These are phyloP conservation scores for Colletotrichum tofieldiae DNA, from an alignment of 2,329 filamentous ascomycete species.

Conservation along the genomic window DNA sequence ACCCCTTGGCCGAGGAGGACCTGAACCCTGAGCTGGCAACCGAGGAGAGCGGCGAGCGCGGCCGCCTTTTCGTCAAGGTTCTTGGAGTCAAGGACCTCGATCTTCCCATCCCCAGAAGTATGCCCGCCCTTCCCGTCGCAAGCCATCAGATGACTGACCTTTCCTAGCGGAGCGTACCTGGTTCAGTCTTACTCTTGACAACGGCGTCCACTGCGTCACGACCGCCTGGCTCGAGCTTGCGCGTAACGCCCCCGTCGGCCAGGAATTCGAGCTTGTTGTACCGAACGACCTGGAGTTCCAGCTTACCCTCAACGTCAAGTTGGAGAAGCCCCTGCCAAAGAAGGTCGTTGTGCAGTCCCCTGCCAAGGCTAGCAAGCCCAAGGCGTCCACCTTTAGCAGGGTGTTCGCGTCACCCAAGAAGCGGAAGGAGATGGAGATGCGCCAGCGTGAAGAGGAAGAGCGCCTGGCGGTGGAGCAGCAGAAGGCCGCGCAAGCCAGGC, in stretches of 20 bases:
- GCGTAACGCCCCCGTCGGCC: constrained; percentile 92
- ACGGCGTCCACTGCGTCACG: constrained; percentile 97
- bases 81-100: constrained; percentile 97
- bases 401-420: constrained; percentile 97
- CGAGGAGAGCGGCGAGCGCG: constrained; percentile 88
- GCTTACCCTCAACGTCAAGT: constrained; percentile 94
- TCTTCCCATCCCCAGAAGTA: constrained; percentile 90
- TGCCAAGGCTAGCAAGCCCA: constrained; percentile 76
- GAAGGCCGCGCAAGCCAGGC: constrained; percentile 75
- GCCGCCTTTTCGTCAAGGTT: constrained; percentile 97
- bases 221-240: constrained; percentile 96
- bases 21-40: constrained; percentile 68
- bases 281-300: constrained; percentile 99
- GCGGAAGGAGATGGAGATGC: constrained; percentile 92
- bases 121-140: constrained; percentile 50
- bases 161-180: constrained; percentile 85
- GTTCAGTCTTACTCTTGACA: constrained; percentile 98
- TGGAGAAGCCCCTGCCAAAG: constrained; percentile 82
- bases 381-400: constrained; percentile 90
- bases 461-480: constrained; percentile 75
- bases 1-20: constrained; percentile 80
- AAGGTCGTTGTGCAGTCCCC: constrained; percentile 66
- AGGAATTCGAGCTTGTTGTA: constrained; percentile 98
- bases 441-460: constrained; percentile 87
- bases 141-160: constrained; percentile 46